Base-by-base conservation (phyloP, 371 early-diverging fungal species). In the Saksenaea oblongispora region DNA sequence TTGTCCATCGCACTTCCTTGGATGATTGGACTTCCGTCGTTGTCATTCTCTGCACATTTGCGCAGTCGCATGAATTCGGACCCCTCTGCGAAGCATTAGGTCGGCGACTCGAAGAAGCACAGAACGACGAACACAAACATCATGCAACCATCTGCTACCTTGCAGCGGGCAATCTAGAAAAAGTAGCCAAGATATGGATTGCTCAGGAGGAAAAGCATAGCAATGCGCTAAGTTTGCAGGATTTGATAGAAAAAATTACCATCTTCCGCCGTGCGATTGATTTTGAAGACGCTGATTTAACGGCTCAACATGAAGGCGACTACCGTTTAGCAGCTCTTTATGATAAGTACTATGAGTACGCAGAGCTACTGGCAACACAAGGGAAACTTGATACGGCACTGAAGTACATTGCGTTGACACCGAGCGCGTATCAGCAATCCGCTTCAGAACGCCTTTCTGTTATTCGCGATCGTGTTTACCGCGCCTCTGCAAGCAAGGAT, bases 11-110 rank as follows among this genome's bases (percentile, higher is more conserved):
- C 62, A 90, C 89, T 1, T 83, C 85, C 31, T 66, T 97, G 70
- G 81, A 77, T n/a, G 91, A 92, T 59, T 98, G 99, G 99, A 89
- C 92, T 63, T 94, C 96, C 55, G 83, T 94, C 24, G 74, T 97
- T 31, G 95, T 91, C 8, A 80, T 97, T 9, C 78, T 98, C 34
- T 97, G 96, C 79, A 95, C 96, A 0, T 98, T 95, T 75, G 92
- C 93, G 27, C 80, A 87, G 47, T 79, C 87, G n/a, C 90, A 89
- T 44, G 91, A 92, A 44, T 90, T 93, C 71, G 84, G 84, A 41
- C 73, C 75, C 26, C 75, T 92, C 34, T 88, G 90, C 66, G 90
- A 89, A 61, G 73, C 78, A 2, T 84, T 95, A n/a, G 94, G 92
- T 24, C 74, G 75, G 39, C 83, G 93, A 34, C 70, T 93, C 26